Evolutionary conservation across 768 basidiomycete genomes (phyloP), one percentile per base, ranked within the genome.

Genomic region (Boletus pseudopeckii): DNA sequence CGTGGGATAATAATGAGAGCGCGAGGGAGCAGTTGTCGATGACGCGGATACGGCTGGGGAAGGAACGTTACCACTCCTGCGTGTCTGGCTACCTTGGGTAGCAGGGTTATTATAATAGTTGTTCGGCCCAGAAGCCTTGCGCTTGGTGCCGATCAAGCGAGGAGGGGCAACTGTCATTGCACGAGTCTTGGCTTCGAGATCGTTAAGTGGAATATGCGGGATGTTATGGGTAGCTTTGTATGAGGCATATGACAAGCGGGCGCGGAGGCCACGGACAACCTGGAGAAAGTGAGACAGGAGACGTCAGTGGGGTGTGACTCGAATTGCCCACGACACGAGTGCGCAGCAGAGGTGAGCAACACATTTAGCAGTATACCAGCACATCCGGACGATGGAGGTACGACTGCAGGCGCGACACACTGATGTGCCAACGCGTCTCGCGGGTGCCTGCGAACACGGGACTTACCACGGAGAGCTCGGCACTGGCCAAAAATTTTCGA

Each of bases 151-250:
- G 72, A 79, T 75, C 72, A 81, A 72, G 70, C 82, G 80, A 70
- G 75, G 69, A 56, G 76, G 74, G 44, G 74, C 68, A 55, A 74
- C 74, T 51, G 72, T 70, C 63, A 80, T 77, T 54, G 59, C 64
- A 50, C 71, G 72, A 38, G 74, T 71, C 63, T 84, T 83, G 15
- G 80, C 78, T 68, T 92, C 91, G 44, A 90, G 79, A 57, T 91
- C 88, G 63, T 79, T 78, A 45, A 91, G 72, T 42, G 85, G 76
- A 46, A 83, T 74, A 51, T 84, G 80, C 10, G 85, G 75, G 51
- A 88, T 72, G 67, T 90, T 87, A 69, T 90, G 81, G 14, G 79
- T 78, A 5, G 90, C 88, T 72, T 92, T 92, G 79, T 87, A 91
- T 2, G 86, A 85, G 22, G 90, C 90, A 71, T 90, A 90, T 0